Evolutionary conservation across 1,284 basidiomycete genomes (phyloP), one percentile per base, ranked within the genome.

Genomic region (Phellinidium pouzarii): DNA sequence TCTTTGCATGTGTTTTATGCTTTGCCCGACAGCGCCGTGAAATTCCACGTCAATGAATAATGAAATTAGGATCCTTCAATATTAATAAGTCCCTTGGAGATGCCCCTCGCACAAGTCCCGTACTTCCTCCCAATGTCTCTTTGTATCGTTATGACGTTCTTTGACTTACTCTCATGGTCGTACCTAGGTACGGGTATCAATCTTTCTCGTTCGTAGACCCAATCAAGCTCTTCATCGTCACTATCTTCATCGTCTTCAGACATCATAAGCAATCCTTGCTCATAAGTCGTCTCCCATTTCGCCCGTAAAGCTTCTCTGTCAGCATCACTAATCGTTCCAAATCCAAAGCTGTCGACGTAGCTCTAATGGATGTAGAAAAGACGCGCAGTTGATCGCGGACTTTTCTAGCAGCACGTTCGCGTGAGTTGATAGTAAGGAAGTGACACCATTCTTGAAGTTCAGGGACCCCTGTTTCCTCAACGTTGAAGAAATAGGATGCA

Each of bases 371-470:
- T 44, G 66, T 71, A 2, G 71, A 67, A 59, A 82, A 80, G 1
- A 71, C 68, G 50, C 67, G 70, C n/a, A 80, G 62, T 23, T 77
- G 74, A 5, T 65, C 63, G 37, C 77, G 58, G 59, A 79, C 78
- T 43, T 66, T 70, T 45, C 68, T 71, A 0, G 77, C 75, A 6
- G 74, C 70, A 17, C 76, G 75, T 62, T 78, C 72, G n/a, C 79
- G 75, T 14, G 78, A 78, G 0, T 74, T 69, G 25, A 75, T 61
- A 2, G 79, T 82, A 31, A 84, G 66, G 44, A 66, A 60, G 48
- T 79, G 77, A 59, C 79, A 82, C 80, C 80, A 82, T 52, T 70
- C 54, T 61, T 80, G 80, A 1, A 84, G 65, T 4, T 65, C 75
- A 4, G 79, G 80, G 38, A 82, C 73, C 2, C 75, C 75, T 3